Base-by-base conservation (phyloP, 2,329 filamentous ascomycete genomes). In the Aspergillus sojae region DNA sequence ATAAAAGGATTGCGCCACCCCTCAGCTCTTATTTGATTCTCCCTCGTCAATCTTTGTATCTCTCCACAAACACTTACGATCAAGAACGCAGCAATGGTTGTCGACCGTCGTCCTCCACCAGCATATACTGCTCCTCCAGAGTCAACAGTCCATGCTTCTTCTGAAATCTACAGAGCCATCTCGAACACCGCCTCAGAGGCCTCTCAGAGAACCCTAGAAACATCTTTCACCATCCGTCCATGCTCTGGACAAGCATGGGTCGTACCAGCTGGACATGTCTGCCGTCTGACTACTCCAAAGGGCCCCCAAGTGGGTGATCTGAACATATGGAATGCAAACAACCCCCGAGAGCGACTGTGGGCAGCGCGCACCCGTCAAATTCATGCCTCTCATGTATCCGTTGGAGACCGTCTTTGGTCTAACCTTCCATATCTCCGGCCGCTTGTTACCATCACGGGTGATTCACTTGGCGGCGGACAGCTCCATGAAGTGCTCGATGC, bases 261-360 rank as follows among this genome's bases (percentile, higher is more conserved):
- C 55, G 91, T 90, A 0, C 84, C 87, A 0, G 86, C 86, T 1
- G 90, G 91, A 4, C 84, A 84, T 56, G 85, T 95, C 62, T 86
- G 92, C 64, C 86, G 88, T 16, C 88, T 96, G 65, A 90, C 88
- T 62, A 94, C 92, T 0, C 91, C 91, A 0, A 81, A 89, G 60
- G 92, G 92, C 0, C 88, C 92, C 0, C 92, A 96, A 79, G 91
- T 96, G 56, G 91, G 91, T 60, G 92, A 95, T 71, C 80, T 95
- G 21, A 96, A 96, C 75, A 85, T 95, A 70, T 96, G 91, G 91
- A 92, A 90, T 70, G 82, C 84, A 5, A 80, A 88, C 66, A 93
- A 95, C 75, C 90, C 91, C 0, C 86, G 91, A 16, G 92, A 96
- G 75, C 84, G 88, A 48, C 92, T 96, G 81, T 96, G 92, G 92